Percentiles rank a stretch among this genome's conserved stretches.
These are phyloP conservation scores for Oryza meyeriana DNA, from an alignment of 176 grass and related monocot genomes.

Conservation along the genomic window DNA sequence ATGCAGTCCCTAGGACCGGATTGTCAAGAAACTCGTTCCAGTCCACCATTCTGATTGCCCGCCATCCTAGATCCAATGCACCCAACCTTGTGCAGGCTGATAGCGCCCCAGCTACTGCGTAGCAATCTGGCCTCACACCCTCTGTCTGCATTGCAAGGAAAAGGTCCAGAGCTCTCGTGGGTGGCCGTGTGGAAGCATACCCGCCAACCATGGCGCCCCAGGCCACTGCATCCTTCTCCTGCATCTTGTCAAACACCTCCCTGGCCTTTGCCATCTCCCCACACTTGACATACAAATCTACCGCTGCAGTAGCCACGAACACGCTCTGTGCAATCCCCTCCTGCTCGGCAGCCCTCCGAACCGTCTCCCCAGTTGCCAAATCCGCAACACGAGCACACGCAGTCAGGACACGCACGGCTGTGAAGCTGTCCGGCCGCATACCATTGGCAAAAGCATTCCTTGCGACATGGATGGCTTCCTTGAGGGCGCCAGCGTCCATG, in stretches of 20 bases:
- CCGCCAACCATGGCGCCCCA: conserved; percentile 70
- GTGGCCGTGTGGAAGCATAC: conserved; percentile 54
- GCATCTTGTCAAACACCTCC: conserved; percentile 52
- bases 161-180: conserved; percentile 51
- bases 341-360: conserved; percentile 24
- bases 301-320: conserved; percentile 50
- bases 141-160: conserved; percentile 53
- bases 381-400: conserved; percentile 48
- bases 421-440: conserved; percentile 51
- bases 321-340: conserved; percentile 28
- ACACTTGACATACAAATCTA: conserved; percentile 60
- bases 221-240: conserved; percentile 46
- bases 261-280: conserved; percentile 51
- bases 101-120: conserved; percentile 44
- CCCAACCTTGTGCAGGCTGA: conserved; percentile 58
- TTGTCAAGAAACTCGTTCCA: conserved; percentile 50
- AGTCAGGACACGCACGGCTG: conserved; percentile 43
- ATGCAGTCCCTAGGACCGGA: conserved; percentile 54
- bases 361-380: conserved; percentile 34
- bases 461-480: conserved; percentile 16
- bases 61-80: conserved; percentile 48
- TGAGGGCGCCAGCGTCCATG: conserved; percentile 23
- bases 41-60: conserved; percentile 18
- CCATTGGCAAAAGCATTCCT: conserved; percentile 23
- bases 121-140: conserved; percentile 47